Percentiles rank a stretch among this genome's conserved stretches.
Conservation (phyloP, 345 rosid genomes). For the Raphanus sativus region DNA sequence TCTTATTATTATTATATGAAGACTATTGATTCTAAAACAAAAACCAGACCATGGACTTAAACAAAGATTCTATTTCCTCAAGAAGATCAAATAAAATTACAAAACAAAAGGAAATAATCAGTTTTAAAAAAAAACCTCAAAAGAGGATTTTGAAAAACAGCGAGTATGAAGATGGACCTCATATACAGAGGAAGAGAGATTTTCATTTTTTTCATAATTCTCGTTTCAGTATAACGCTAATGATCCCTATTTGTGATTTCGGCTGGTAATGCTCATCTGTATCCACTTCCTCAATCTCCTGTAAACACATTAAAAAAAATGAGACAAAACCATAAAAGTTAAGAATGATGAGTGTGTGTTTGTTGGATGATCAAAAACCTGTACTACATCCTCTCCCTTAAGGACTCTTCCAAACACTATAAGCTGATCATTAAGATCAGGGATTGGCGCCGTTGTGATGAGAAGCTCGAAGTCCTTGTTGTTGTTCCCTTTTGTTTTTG, state of each 20-base stretch:
- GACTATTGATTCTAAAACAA: not conserved
- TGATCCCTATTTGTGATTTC: slow-evolving; percentile 65
- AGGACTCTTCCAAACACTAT: slow-evolving; percentile 77
- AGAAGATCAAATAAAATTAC: slow-evolving; percentile 27
- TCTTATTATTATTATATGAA: not conserved
- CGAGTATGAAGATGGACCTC: slow-evolving; percentile 28
- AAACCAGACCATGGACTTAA: not conserved
- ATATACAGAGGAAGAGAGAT: slow-evolving; percentile 33
- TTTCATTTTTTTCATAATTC: slow-evolving; percentile 42
- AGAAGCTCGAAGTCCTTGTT: slow-evolving; percentile 61
- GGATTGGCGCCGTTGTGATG: slow-evolving; percentile 87
- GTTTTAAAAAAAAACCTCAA: not conserved
- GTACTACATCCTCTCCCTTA: slow-evolving; percentile 82
- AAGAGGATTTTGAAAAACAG: slow-evolving; percentile 14
- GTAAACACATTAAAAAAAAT: not conserved
- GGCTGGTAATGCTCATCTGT: slow-evolving; percentile 89
- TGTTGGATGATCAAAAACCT: slow-evolving; percentile 46
- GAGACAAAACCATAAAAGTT: not conserved
- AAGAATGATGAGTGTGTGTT: not conserved
- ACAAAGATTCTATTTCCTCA: slow-evolving; percentile 25
- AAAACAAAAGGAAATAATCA: slow-evolving; percentile 15
- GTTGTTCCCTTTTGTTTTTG: slow-evolving; percentile 50
- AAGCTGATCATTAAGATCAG: slow-evolving; percentile 69
- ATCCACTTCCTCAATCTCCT: slow-evolving; percentile 98
- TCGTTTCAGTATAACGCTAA: slow-evolving; percentile 51